Conservation (phyloP, 768 basidiomycete genomes). For the Boletus pseudopeckii region DNA sequence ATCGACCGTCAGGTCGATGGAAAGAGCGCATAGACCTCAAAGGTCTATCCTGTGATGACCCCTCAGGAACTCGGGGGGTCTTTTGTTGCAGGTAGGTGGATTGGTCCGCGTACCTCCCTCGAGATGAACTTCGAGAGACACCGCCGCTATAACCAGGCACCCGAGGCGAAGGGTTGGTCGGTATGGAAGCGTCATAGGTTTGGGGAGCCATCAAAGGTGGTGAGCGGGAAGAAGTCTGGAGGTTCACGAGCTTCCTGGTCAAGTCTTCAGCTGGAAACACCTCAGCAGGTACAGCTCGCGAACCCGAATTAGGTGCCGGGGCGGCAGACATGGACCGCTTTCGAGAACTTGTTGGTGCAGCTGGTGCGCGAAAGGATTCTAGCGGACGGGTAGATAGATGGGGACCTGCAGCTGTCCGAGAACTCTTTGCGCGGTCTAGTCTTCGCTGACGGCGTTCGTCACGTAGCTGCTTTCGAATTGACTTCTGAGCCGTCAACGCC, state of each 20-base stretch:
- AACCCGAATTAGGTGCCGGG: slow-evolving; percentile 11
- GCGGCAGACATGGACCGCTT: slow-evolving; percentile 33
- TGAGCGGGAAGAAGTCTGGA: slow-evolving; percentile 35
- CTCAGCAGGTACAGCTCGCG: slow-evolving; percentile 35
- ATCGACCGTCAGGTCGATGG: slow-evolving; percentile 44
- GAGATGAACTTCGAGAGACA: slow-evolving; percentile 24
- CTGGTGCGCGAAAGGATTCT: slow-evolving; percentile 25
- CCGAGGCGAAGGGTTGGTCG: slow-evolving; percentile 10
- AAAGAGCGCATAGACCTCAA: slow-evolving; percentile 60
- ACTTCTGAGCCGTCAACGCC: slow-evolving; percentile 77
- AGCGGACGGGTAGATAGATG: slow-evolving; percentile 16
- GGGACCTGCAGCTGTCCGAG: slow-evolving; percentile 19
- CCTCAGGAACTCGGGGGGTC: slow-evolving; percentile 19
- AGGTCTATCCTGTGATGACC: slow-evolving; percentile 20
- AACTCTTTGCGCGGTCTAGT: slow-evolving; percentile 40
- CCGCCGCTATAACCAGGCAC: slow-evolving; percentile 4
- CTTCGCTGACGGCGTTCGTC: slow-evolving; percentile 63
- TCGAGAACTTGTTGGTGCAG: slow-evolving; percentile 37
- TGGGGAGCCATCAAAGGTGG: slow-evolving; percentile 12
- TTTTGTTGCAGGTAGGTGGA: slow-evolving; percentile 18
- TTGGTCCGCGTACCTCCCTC: slow-evolving; percentile 13
- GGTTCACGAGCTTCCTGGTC: slow-evolving; percentile 51
- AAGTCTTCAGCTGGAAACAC: slow-evolving; percentile 57
- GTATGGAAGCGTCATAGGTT: slow-evolving; percentile 8
- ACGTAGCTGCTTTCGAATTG: slow-evolving; percentile 67